Base-by-base conservation (phyloP, 2,329 filamentous ascomycete genomes). In the Neonectria hederae region DNA sequence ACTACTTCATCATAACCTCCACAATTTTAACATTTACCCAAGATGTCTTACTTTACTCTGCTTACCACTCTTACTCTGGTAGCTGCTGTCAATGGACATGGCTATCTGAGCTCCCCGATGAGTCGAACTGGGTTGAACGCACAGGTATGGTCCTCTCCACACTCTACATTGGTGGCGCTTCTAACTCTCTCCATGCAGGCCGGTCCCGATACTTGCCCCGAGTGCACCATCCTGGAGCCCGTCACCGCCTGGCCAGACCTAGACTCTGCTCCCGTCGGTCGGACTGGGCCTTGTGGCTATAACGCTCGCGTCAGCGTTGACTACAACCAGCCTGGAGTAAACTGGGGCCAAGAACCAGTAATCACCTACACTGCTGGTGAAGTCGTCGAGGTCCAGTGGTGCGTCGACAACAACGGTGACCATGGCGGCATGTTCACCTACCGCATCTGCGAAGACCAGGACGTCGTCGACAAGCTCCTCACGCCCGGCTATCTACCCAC, bases 401-500 rank as follows among this genome's bases (percentile, higher is more conserved):
- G 85, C 56, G 80, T 86, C 19, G 85, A 87, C 68, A 75, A 85
- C 74, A 87, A 86, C 67, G 85, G 85, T 0, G 84, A 87, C 66
- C 84, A 87, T 65, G 84, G 84, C 26, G 85, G 84, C 73, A 86
- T 86, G 84, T 87, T 86, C 74, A 80, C 74, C 68, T 87, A 85
- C 72, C 83, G 84, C 10, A 81, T 86, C 65, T 87, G 84, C 69
- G 80, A 84, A 65, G 76, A 87, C 67, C 83, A 86, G 67, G 76
- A 74, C 0, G 72, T 87, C 0, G 82, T 86, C 30, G 78, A 85
- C 76, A 83, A 83, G 66, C 81, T 87, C 68, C 73, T 85, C 2
- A 79, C 81, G 1, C 78, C 83, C 0, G 72, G 69, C 8, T 85
- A 86, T 64, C 67, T 83, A 3, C 84, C 84, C 0, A 86, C 83